These are phyloP conservation scores for Amorphotheca resinae DNA, from an alignment of 495 filamentous ascomycete species.

Conservation along the genomic window DNA sequence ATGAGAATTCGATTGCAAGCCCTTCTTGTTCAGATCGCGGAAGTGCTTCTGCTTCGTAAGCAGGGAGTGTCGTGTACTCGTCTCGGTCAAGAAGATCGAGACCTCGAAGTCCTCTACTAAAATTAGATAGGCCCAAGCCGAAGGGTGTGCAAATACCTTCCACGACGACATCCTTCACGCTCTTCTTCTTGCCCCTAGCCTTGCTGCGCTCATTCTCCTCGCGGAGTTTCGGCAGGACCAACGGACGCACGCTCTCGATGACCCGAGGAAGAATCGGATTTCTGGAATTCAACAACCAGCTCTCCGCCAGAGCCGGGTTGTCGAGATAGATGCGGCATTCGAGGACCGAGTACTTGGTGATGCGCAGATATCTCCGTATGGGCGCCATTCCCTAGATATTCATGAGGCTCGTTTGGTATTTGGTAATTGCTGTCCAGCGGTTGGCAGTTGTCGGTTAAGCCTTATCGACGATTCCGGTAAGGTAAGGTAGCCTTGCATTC, in stretches of 20 bases:
- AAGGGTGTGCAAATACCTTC: conserved; percentile 52
- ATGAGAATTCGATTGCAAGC: conserved; percentile 42
- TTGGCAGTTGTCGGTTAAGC: too few relatives aligned
- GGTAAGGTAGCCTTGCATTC: too few relatives aligned
- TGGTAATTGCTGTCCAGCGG: too few relatives aligned
- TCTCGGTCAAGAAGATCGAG: conserved; percentile 82
- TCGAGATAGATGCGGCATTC: conserved; percentile 94
- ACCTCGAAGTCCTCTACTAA: conserved; percentile 83
- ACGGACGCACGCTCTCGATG: conserved; percentile 67
- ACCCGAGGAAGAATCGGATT: conserved; percentile 66
- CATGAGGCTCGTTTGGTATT: too few relatives aligned
- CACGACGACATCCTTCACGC: conserved; percentile 76
- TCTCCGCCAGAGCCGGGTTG: conserved; percentile 60
- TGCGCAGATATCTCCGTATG: conserved; percentile 70
- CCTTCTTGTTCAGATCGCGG: conserved; percentile 36
- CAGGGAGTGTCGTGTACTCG: conserved; percentile 74
- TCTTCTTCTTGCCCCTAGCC: conserved; percentile 43
- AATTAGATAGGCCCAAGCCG: conserved; percentile 9
- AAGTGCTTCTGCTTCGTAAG: conserved; percentile 73
- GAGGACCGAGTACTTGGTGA: conserved; percentile 79
- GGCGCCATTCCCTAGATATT: conserved; percentile 52
- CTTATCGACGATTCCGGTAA: too few relatives aligned
- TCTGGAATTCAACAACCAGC: conserved; percentile 69
- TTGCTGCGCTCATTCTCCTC: conserved; percentile 71
- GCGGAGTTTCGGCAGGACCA: conserved; percentile 77